phyloP scores from a whole-genome alignment of 352 stramenopile species.

The Globisporangium middletonii region DNA sequence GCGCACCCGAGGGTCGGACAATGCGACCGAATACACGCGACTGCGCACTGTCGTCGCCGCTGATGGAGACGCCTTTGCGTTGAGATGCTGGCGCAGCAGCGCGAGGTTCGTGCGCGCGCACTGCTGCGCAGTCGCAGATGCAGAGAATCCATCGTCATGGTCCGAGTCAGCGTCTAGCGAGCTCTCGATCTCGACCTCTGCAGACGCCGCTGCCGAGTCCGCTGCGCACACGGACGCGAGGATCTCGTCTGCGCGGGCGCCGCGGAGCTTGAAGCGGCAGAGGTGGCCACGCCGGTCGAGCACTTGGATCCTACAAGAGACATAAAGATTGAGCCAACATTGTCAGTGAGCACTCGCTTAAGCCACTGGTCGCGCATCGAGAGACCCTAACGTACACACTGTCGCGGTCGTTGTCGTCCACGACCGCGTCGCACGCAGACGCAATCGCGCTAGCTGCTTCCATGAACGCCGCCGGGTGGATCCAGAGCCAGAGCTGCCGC shows the following conservation, averaged over 20 bases:
- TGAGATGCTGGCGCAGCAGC: slow-evolving; percentile 1
- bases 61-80: background rate
- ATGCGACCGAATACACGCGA: slow-evolving; percentile 27
- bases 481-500: slow-evolving; percentile 74
- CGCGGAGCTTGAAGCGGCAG: slow-evolving; percentile 57
- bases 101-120: slow-evolving; percentile 11
- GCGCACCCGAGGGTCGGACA: slow-evolving; percentile 42
- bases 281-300: slow-evolving; percentile 62
- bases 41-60: background rate
- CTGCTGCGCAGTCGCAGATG: slow-evolving; percentile 3
- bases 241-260: slow-evolving; percentile 36
- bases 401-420: slow-evolving; percentile 18
- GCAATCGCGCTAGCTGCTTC: slow-evolving; percentile 58
- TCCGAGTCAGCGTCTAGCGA: slow-evolving; percentile 29
- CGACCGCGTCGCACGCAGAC: slow-evolving; percentile 38
- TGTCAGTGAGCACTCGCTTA: background rate
- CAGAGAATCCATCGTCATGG: slow-evolving; percentile 44
- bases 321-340: background rate
- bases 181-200: slow-evolving; percentile 1
- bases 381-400: background rate
- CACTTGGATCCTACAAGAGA: slow-evolving; percentile 37
- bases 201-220: background rate
- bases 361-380: background rate
- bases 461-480: slow-evolving; percentile 71
- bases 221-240: slow-evolving; percentile 18